phyloP scores from a whole-genome alignment of 2,329 filamentous ascomycete species.

The Verticillium zaregamsianum region DNA sequence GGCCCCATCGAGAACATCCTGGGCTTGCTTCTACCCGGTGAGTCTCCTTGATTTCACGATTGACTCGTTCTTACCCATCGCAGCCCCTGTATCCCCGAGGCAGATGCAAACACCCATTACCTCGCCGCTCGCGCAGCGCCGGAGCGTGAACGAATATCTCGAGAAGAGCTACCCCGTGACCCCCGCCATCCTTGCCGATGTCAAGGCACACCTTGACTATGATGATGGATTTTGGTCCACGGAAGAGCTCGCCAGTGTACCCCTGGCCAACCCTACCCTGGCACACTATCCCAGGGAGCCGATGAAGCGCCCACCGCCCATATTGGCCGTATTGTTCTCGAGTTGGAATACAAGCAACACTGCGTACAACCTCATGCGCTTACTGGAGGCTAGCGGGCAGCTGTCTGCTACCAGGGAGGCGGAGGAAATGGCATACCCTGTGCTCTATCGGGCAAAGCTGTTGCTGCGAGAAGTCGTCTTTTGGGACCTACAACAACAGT shows the following conservation, averaged over 20 bases:
- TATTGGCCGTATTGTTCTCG: constrained; percentile 45
- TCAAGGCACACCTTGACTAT: constrained; percentile 45
- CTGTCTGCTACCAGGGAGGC: constrained; percentile 43
- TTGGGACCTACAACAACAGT: constrained; percentile 47
- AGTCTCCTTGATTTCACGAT: not conserved
- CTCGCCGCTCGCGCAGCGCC: constrained; percentile 44
- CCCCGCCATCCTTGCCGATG: constrained; percentile 34
- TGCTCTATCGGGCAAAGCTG: constrained; percentile 50
- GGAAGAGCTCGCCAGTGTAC: constrained; percentile 40
- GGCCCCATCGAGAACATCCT: constrained; percentile 43
- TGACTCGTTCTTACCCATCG: not conserved
- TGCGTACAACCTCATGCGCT: constrained; percentile 47
- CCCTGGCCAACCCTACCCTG: constrained; percentile 31
- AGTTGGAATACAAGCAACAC: constrained; percentile 47
- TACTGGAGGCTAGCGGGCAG: constrained; percentile 45
- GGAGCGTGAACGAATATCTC: constrained; percentile 48
- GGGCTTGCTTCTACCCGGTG: constrained; percentile 28
- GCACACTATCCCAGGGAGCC: constrained; percentile 34
- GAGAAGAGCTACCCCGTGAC: constrained; percentile 39
- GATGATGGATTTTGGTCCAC: constrained; percentile 57
- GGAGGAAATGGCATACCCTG: constrained; percentile 45
- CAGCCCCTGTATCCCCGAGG: constrained; percentile 42
- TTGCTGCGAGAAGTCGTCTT: constrained; percentile 51
- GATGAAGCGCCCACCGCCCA: constrained; percentile 39
- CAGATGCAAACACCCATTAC: constrained; percentile 46